Evolutionary conservation across 257 asterid species (phyloP), one percentile per base, ranked within the genome.

Genomic region (Ilex aquifolium): DNA sequence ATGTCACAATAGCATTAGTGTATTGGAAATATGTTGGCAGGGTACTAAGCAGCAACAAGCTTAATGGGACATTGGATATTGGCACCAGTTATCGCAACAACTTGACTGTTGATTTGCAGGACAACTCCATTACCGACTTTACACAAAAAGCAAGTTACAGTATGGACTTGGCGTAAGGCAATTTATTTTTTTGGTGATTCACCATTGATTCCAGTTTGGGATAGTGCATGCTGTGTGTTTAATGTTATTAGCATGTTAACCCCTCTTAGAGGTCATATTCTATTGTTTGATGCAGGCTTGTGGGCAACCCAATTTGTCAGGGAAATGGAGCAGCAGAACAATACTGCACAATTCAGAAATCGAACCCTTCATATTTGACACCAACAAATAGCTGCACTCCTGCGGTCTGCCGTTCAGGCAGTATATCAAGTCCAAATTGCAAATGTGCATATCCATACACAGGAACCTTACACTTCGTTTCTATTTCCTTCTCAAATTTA

Each of bases 401-500:
- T 9, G 65, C 56, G 31, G 72, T 90, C 39, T 90, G 96, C 72
- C 55, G 67, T 14, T 42, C 77, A 54, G 72, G 77, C 54, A 60
- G 72, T 79, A 75, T 74, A 52, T 63, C 80, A 74, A 90, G 93
- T 65, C 88, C 93, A 8, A 82, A 51, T 56, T 90, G 97, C 69
- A 68, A 59, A 67, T 90, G 96, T 65, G 69, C 83, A 65, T 62
- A 82, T 72, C 95, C 97, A 6, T 88, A 83, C 72, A 73, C 72
- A n/a, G 97, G 97, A 77, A 75, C 76, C 36, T 61, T 90, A 39
- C 83, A 79, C 77, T 90, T 90, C 77, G 82, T 72, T 61, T 85
- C 97, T 17, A 64, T 36, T 68, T 77, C 97, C 75, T 90, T 90
- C 87, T 76, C 96, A 21, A 75, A 90, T 77, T 74, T 85, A 14